These are phyloP conservation scores for Ophiostoma triangulosporum DNA, from an alignment of 2,329 filamentous ascomycete species.

Conservation along the genomic window DNA sequence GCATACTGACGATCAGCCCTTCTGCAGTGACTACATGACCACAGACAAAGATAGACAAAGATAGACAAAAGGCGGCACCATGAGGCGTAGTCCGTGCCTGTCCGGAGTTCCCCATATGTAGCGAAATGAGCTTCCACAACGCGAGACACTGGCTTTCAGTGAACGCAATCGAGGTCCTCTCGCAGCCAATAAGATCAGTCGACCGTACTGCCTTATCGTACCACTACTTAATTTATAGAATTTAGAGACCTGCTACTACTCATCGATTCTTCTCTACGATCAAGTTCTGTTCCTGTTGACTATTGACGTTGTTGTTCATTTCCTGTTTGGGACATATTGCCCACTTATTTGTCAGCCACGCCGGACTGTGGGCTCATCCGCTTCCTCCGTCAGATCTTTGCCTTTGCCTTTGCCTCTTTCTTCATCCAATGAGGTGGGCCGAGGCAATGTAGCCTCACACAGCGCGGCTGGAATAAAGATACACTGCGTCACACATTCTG, in stretches of 20 bases:
- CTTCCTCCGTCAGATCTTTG: background rate
- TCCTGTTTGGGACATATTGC: background rate
- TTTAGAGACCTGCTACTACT: background rate
- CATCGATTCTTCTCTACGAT: background rate
- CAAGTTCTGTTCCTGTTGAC: background rate
- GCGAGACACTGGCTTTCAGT: conserved; percentile 4
- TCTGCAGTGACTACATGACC: no score
- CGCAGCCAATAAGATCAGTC: background rate
- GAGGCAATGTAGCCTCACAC: conserved; percentile 3
- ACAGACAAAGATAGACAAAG: background rate
- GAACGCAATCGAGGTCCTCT: background rate
- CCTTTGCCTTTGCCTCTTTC: background rate
- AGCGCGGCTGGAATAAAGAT: conserved; percentile 3
- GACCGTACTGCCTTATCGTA: background rate
- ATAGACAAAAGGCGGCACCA: no score
- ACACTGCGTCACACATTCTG: background rate
- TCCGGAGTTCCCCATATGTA: conserved; percentile 16
- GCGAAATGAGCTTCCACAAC: conserved; percentile 16
- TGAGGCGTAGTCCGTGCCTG: conserved; percentile 10
- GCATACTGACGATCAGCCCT: no score
- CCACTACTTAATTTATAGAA: background rate
- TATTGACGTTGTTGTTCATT: background rate
- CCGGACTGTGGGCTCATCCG: conserved; percentile 1
- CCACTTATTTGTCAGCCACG: conserved; percentile 5
- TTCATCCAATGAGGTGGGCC: background rate